phyloP scores from a whole-genome alignment of 2,329 filamentous ascomycete genomes.

The Alternaria solani region DNA sequence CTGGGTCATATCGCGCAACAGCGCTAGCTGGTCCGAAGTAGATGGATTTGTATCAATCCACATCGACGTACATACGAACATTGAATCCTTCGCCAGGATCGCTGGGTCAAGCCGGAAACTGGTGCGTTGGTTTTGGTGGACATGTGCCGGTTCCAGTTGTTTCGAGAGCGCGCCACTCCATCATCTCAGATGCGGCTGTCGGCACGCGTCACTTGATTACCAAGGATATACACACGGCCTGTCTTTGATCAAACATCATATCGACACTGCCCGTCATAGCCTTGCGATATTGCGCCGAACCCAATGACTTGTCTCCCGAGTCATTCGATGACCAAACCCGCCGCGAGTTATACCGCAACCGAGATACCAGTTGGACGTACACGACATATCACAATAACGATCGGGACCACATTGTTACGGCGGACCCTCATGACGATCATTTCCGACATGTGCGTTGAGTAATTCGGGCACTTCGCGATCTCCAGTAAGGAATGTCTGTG shows the following conservation, averaged over 20 bases:
- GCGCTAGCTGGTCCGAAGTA: conserved; percentile 12
- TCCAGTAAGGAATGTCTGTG: not conserved
- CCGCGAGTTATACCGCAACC: not conserved
- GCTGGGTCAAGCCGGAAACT: not conserved
- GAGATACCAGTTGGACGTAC: not conserved
- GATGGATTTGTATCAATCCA: not conserved
- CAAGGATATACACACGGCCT: conserved; percentile 24
- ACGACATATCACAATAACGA: not conserved
- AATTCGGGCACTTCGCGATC: not conserved
- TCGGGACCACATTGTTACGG: not conserved
- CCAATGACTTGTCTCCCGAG: not conserved
- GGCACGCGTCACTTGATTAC: conserved; percentile 25
- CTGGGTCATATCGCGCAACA: conserved; percentile 9
- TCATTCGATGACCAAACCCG: not conserved
- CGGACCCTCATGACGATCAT: not conserved
- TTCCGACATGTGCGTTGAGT: not conserved
- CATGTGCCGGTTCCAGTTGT: conserved; percentile 6
- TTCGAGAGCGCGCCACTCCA: conserved; percentile 9
- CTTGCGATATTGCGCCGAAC: conserved; percentile 3
- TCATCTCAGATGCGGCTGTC: conserved; percentile 13
- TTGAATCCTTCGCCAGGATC: not conserved
- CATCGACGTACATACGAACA: not conserved
- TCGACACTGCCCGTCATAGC: conserved; percentile 12
- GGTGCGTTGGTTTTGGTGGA: not conserved
- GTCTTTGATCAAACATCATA: conserved; percentile 11